phyloP scores from a whole-genome alignment of 257 asterid genomes.

The Lycium ferocissimum region DNA sequence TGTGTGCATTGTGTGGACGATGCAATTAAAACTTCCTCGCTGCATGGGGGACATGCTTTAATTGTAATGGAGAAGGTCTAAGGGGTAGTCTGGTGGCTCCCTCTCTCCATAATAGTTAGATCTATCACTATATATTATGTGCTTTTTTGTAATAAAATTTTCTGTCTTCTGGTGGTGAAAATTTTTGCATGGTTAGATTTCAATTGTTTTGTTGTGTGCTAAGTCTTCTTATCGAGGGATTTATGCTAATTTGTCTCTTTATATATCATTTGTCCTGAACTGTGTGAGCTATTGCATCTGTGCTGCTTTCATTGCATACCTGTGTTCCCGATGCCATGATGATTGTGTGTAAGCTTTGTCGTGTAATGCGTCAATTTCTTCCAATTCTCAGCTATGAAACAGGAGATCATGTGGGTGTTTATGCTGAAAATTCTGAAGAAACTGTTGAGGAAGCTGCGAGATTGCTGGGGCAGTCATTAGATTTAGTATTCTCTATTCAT shows the following conservation, averaged over 20 bases:
- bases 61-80: not conserved
- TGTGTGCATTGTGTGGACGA: not conserved
- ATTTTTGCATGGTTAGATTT: conserved; percentile 13
- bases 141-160: not conserved
- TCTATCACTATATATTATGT: not conserved
- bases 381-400: conserved; percentile 65
- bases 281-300: not conserved
- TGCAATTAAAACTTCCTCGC: not conserved
- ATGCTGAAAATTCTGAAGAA: conserved; percentile 66
- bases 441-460: conserved; percentile 74
- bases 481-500: conserved; percentile 65
- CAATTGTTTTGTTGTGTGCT: not conserved
- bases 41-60: not conserved
- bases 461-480: conserved; percentile 58
- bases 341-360: conserved; percentile 10
- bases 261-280: conserved; percentile 19
- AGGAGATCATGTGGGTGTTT: conserved; percentile 85
- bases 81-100: not conserved
- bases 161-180: conserved; percentile 4
- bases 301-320: conserved; percentile 20
- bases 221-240: not conserved
- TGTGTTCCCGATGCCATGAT: not conserved
- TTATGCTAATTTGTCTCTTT: not conserved
- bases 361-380: conserved; percentile 15
- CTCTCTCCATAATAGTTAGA: not conserved